A percentile compares a stretch with the other conserved stretches of the same genome.
Evolutionary conservation across 2,329 filamentous ascomycete genomes (phyloP).

Genomic region (Paracamarosporium sp.): DNA sequence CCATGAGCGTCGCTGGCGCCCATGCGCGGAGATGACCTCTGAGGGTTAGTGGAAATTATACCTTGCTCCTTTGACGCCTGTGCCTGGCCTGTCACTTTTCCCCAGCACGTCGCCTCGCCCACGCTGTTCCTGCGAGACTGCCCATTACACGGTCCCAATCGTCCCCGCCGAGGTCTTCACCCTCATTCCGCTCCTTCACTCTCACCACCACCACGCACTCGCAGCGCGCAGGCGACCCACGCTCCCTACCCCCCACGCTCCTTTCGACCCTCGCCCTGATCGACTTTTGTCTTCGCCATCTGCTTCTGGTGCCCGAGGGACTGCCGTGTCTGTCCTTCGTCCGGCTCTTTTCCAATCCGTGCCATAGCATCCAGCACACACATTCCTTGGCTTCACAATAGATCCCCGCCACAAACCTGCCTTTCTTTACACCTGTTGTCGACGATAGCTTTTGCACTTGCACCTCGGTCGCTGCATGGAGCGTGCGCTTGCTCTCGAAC

Average conservation of each 20-base stretch:
- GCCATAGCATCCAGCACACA: constrained; percentile 3
- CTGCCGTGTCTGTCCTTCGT: constrained; percentile 10
- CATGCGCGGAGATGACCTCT: constrained; percentile 11
- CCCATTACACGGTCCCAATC: constrained; percentile 1
- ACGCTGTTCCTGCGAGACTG: background rate
- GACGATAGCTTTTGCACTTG: background rate
- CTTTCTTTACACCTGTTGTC: background rate
- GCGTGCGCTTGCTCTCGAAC: constrained; percentile 24
- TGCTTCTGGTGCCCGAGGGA: constrained; percentile 24
- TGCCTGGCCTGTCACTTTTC: constrained; percentile 4
- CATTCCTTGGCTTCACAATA: constrained; percentile 9
- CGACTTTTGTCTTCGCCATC: constrained; percentile 19
- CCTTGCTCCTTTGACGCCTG: constrained; percentile 5
- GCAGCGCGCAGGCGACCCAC: constrained; percentile 22
- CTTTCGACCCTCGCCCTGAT: constrained; percentile 19
- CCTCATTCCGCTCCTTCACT: constrained; percentile 14
- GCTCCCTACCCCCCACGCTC: constrained; percentile 15
- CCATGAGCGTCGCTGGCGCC: constrained; percentile 4
- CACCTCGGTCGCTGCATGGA: constrained; percentile 34
- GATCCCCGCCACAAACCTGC: constrained; percentile 1
- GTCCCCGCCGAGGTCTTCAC: constrained; percentile 4
- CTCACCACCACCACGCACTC: constrained; percentile 16
- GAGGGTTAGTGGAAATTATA: constrained; percentile 10
- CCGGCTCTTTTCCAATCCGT: constrained; percentile 1
- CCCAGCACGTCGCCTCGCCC: constrained; percentile 9